Conservation (phyloP, 2,329 filamentous ascomycete species). For the Fusarium lyarnte region DNA sequence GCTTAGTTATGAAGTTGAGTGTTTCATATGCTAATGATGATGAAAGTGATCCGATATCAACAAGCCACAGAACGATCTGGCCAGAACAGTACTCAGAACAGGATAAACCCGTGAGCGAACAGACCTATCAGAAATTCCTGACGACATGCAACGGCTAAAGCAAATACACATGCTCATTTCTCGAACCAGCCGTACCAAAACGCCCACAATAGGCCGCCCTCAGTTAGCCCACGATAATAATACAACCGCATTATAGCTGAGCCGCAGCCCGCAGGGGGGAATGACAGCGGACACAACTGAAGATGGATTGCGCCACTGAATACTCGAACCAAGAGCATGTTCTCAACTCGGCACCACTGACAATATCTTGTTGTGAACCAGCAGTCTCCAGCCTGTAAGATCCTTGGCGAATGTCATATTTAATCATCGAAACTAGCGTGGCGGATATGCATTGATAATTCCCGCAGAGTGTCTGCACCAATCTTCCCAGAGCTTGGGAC, state of each 20-base stretch:
- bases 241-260: neutral
- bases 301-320: constrained; percentile 3
- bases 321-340: neutral
- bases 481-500: constrained; percentile 1
- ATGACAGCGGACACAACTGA: neutral
- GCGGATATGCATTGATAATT: constrained; percentile 20
- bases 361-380: neutral
- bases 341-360: neutral
- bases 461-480: constrained; percentile 2
- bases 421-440: constrained; percentile 6
- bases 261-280: neutral
- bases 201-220: constrained; percentile 11
- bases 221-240: neutral
- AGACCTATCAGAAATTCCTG: constrained; percentile 4
- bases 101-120: neutral
- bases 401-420: constrained; percentile 5
- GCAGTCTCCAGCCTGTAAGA: neutral
- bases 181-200: neutral
- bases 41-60: neutral
- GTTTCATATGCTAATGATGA: constrained; percentile 7
- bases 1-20: constrained; percentile 6
- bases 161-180: constrained; percentile 11
- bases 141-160: constrained; percentile 5
- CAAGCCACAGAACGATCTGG: constrained; percentile 15
- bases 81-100: neutral